Evolutionary conservation across 768 basidiomycete species (phyloP).

Genomic region (Omphalotus guepiniiformis): DNA sequence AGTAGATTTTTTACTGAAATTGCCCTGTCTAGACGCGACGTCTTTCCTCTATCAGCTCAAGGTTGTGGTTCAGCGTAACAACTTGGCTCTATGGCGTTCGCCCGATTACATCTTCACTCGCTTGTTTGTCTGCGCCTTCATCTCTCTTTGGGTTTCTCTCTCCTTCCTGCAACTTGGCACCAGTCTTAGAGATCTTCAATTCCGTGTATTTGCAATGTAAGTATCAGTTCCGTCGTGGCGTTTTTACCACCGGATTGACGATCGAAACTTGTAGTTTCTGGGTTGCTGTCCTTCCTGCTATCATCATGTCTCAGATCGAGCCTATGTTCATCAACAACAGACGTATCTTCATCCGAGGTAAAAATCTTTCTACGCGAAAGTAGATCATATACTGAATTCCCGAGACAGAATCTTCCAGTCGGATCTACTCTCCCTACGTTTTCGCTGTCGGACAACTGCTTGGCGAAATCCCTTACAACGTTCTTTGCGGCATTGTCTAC

Average conservation of each 20-base stretch:
- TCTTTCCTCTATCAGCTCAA: conserved; percentile 71
- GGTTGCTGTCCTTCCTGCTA: conserved; percentile 63
- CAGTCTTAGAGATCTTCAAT: conserved; percentile 65
- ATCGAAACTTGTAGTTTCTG: conserved; percentile 44
- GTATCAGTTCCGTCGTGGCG: conserved; percentile 12
- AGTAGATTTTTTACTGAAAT: not conserved
- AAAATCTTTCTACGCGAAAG: conserved; percentile 9
- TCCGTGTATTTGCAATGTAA: conserved; percentile 76
- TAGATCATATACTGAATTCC: not conserved
- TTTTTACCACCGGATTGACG: not conserved
- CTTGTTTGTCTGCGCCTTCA: conserved; percentile 68
- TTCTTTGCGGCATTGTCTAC: conserved; percentile 68
- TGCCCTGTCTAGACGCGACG: conserved; percentile 55
- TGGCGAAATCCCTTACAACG: conserved; percentile 75
- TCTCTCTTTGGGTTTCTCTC: conserved; percentile 68
- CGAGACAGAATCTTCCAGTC: conserved; percentile 63
- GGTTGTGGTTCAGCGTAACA: conserved; percentile 63
- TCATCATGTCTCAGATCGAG: conserved; percentile 78
- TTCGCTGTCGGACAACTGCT: conserved; percentile 81
- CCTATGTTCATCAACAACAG: conserved; percentile 79
- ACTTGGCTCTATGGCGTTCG: conserved; percentile 72
- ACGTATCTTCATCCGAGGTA: conserved; percentile 36
- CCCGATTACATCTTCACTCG: conserved; percentile 85
- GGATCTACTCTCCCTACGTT: conserved; percentile 82
- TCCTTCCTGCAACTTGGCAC: conserved; percentile 75